Percentiles rank a stretch among this genome's conserved stretches.
phyloP scores from a whole-genome alignment of 495 filamentous ascomycete genomes.

The Sabuloglossum arenarium region DNA sequence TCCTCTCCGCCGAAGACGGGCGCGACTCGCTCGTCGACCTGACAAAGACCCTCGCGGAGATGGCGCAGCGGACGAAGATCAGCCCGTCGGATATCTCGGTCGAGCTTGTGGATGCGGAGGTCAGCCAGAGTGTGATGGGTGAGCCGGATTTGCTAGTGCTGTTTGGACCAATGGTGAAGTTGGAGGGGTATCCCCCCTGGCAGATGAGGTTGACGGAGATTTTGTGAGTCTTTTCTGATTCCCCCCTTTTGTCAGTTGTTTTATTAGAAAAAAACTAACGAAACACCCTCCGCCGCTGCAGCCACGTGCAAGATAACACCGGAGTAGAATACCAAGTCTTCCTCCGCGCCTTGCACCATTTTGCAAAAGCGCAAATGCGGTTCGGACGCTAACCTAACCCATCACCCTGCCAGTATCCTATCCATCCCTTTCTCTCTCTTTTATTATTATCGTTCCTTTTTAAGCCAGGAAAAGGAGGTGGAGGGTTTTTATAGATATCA shows the following conservation, averaged over 20 bases:
- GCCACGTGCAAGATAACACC: constrained; percentile 42
- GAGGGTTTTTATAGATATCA: too few relatives aligned
- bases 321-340: constrained; percentile 90
- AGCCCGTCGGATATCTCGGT: constrained; percentile 54
- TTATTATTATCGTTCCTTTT: too few relatives aligned
- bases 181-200: constrained; percentile 93
- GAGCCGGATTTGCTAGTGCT: constrained; percentile 83
- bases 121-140: constrained; percentile 46
- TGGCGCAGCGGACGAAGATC: constrained; percentile 79
- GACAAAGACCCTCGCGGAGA: constrained; percentile 82
- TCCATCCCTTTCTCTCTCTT: too few relatives aligned
- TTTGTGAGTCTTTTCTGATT: constrained; percentile 26
- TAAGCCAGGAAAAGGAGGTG: too few relatives aligned
- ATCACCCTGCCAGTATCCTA: too few relatives aligned
- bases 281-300: too few relatives aligned
- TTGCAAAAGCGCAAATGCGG: constrained; percentile 70
- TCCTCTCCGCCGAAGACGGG: constrained; percentile 74
- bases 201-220: constrained; percentile 90
- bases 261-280: too few relatives aligned
- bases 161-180: constrained; percentile 57
- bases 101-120: constrained; percentile 78
- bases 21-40: constrained; percentile 86
- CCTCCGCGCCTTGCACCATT: constrained; percentile 61
- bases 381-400: constrained; percentile 79
- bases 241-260: not conserved